These are phyloP conservation scores for Kwoniella pini DNA, from an alignment of 768 basidiomycete genomes.

Conservation along the genomic window DNA sequence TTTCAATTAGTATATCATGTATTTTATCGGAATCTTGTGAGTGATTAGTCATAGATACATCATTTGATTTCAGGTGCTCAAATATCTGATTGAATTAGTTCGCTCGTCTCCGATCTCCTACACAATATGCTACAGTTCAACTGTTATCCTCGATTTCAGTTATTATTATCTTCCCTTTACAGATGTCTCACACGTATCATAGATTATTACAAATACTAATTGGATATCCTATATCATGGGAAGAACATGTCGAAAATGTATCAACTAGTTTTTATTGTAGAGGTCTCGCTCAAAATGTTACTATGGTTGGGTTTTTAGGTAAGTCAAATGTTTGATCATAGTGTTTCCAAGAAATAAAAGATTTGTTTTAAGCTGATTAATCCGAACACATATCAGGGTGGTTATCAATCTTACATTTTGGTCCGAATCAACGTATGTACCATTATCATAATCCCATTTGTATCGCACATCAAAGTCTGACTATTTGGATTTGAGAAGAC, in stretches of 20 bases:
- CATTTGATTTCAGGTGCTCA: neutral
- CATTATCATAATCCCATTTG: neutral
- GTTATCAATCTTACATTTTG: conserved; percentile 56
- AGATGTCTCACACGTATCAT: conserved; percentile 55
- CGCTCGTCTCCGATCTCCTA: conserved; percentile 55
- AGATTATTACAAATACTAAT: conserved; percentile 49
- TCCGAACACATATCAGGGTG: conserved; percentile 46
- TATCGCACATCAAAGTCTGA: neutral
- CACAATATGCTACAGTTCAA: conserved; percentile 55
- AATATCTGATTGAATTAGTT: conserved; percentile 34
- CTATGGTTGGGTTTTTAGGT: conserved; percentile 50
- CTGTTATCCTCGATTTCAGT: conserved; percentile 54
- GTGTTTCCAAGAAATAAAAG: too few relatives aligned
- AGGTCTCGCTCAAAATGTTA: conserved; percentile 57
- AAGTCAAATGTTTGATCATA: neutral
- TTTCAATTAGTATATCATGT: conserved; percentile 52
- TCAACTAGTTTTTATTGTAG: conserved; percentile 55
- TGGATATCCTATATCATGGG: conserved; percentile 53
- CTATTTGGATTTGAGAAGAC: conserved; percentile 14
- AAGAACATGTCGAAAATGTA: conserved; percentile 55
- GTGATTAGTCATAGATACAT: neutral
- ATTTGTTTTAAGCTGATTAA: neutral
- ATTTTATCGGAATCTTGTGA: conserved; percentile 52
- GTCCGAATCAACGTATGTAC: conserved; percentile 53
- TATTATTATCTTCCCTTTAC: conserved; percentile 56